Evolutionary conservation across 2,329 filamentous ascomycete species (phyloP), one percentile per base, ranked within the genome.

Genomic region (Penicillium sp.): DNA sequence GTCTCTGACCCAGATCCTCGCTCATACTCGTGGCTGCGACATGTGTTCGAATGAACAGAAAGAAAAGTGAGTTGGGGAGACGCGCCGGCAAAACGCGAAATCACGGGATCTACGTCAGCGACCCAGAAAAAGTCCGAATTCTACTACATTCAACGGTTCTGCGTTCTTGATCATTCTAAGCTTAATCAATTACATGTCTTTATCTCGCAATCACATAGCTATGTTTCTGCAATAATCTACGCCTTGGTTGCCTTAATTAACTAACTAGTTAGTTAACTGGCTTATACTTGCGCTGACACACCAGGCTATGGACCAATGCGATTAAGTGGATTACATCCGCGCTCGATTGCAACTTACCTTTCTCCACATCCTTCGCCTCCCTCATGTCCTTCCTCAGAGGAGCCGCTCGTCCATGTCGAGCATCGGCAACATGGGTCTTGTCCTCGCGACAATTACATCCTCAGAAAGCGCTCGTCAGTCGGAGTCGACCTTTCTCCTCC

Each of bases 1-100:
- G 82, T 18, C 78, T 71, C 39, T 80, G 73, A 43, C 81, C 74
- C 40, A 77, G 63, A 49, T 75, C 69, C 57, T 57, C 50, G 42
- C 50, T 54, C 55, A 58, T 57, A 43, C 32, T 61, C 46, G 48
- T 57, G 45, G 53, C 46, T 42, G 27, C 38, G 29, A 49, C 50
- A 50, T 53, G 1, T 15, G 41, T 7, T 45, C 24, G 43, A 42
- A 44, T 41, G 33, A 7, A 29, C 24, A 40, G 35, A 47, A 31
- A 39, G 33, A 37, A 50, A 42, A 44, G 29, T 43, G n/a, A 44
- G 42, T 37, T 45, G n/a, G 49, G 56, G 37, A 68, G 67, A 69
- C 67, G 67, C 66, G 67, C 63, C 61, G 58, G 49, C 20, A 53
- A 58, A 57, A 66, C 66, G 66, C 61, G 65, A 60, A 57, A 52